Conservation (phyloP, 768 basidiomycete genomes). For the Lentinula sp. region DNA sequence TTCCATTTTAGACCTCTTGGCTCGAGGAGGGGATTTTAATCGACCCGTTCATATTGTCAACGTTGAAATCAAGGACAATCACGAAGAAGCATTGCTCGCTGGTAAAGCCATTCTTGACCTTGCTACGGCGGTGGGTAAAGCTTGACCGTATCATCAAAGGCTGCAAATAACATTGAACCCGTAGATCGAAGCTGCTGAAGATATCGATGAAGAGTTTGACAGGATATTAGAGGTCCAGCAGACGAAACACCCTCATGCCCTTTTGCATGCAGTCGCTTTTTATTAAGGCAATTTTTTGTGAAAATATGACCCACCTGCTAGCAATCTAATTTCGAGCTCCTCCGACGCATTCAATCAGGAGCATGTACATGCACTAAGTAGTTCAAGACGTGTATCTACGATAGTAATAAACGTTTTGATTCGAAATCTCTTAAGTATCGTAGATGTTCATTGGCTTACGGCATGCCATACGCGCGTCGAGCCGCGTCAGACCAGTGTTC, state of each 20-base stretch:
- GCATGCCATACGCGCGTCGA: neutral
- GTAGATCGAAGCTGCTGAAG: slow-evolving; percentile 80
- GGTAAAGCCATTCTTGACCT: slow-evolving; percentile 93
- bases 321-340: no score
- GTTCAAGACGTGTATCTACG: no score
- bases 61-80: slow-evolving; percentile 98
- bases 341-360: no score
- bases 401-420: no score
- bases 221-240: slow-evolving; percentile 79
- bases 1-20: slow-evolving; percentile 61
- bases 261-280: slow-evolving; percentile 88
- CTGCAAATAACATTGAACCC: slow-evolving; percentile 8
- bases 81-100: slow-evolving; percentile 95
- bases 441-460: neutral
- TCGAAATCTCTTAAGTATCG: no score
- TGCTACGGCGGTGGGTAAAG: slow-evolving; percentile 69
- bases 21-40: slow-evolving; percentile 87
- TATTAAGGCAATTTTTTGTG: slow-evolving; percentile 40
- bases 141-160: neutral
- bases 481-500: neutral
- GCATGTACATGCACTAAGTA: no score
- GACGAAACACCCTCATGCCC: slow-evolving; percentile 85
- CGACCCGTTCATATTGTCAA: slow-evolving; percentile 95
- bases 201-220: slow-evolving; percentile 91
- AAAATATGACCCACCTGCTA: no score